These are phyloP conservation scores for Hypoxylon cercidicola DNA, from an alignment of 495 filamentous ascomycete genomes.

Conservation along the genomic window DNA sequence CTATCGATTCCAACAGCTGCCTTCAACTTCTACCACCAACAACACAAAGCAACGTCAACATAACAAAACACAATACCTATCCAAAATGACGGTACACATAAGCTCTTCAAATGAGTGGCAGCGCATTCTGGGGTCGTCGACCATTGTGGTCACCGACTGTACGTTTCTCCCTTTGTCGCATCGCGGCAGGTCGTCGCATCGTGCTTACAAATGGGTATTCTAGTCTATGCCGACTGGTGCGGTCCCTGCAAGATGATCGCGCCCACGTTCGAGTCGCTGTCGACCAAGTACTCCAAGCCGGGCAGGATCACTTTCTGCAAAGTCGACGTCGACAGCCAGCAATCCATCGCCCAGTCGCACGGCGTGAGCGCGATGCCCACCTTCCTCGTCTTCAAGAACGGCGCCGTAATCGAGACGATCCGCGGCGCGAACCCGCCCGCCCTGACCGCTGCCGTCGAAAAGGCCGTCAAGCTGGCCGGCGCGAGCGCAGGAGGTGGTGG, in stretches of 20 bases:
- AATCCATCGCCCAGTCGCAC: constrained; percentile 65
- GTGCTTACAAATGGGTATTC: constrained; percentile 32
- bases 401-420: constrained; percentile 75
- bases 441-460: constrained; percentile 79
- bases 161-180: constrained; percentile 37
- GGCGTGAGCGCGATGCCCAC: constrained; percentile 78
- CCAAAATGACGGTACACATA: constrained; percentile 49
- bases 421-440: constrained; percentile 79
- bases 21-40: constrained; percentile 19
- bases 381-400: constrained; percentile 86
- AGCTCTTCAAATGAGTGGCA: constrained; percentile 56
- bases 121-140: constrained; percentile 52
- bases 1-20: constrained; percentile 10
- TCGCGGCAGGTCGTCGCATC: constrained; percentile 5
- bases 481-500: constrained; percentile 54
- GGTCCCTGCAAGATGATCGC: constrained; percentile 76
- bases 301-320: constrained; percentile 68
- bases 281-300: constrained; percentile 63
- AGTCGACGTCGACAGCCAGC: constrained; percentile 68
- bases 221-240: constrained; percentile 76
- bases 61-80: not conserved
- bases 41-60: not conserved
- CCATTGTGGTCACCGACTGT: constrained; percentile 61
- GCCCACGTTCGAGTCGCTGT: constrained; percentile 70
- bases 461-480: constrained; percentile 71